phyloP scores from a whole-genome alignment of 2,329 filamentous ascomycete species.

The Penicillium sp. region DNA sequence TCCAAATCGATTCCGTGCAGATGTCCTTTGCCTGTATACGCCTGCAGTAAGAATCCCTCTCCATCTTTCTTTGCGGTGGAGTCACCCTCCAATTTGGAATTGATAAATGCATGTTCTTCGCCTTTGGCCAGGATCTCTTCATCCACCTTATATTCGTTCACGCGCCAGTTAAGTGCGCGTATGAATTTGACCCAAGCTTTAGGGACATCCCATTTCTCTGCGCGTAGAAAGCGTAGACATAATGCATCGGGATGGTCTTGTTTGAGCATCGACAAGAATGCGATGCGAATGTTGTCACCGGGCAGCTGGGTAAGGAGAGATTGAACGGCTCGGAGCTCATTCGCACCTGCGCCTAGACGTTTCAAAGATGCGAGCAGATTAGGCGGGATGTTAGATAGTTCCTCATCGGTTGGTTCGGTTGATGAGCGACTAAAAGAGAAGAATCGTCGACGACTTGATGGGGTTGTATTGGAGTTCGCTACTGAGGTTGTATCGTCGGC shows the following conservation, averaged over 20 bases:
- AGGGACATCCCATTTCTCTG: slow-evolving; percentile 43
- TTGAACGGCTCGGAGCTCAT: slow-evolving; percentile 18
- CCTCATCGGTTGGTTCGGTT: slow-evolving; percentile 1
- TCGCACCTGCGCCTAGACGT: slow-evolving; percentile 5
- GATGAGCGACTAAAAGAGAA: slow-evolving; percentile 16
- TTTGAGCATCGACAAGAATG: slow-evolving; percentile 26
- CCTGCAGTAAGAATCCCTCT: slow-evolving; percentile 37
- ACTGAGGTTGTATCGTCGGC: neutral
- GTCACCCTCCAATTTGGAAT: slow-evolving; percentile 24
- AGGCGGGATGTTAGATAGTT: slow-evolving; percentile 11
- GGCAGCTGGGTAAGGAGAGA: slow-evolving; percentile 25
- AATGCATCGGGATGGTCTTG: slow-evolving; percentile 42
- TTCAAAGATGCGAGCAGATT: slow-evolving; percentile 15
- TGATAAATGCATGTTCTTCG: slow-evolving; percentile 32
- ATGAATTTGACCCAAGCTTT: slow-evolving; percentile 44
- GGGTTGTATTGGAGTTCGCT: neutral
- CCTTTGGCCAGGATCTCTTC: slow-evolving; percentile 32
- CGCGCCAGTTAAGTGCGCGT: slow-evolving; percentile 41
- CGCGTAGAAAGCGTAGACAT: slow-evolving; percentile 42
- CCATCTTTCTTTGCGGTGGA: slow-evolving; percentile 21
- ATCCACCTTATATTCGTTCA: slow-evolving; percentile 32
- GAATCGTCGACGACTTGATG: slow-evolving; percentile 9
- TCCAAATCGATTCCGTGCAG: slow-evolving; percentile 39
- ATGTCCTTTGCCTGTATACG: slow-evolving; percentile 41
- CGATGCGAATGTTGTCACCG: slow-evolving; percentile 13